Conservation (phyloP, 1,139 yeast genomes). For the Zhuliangozyma parablackwelliae region DNA sequence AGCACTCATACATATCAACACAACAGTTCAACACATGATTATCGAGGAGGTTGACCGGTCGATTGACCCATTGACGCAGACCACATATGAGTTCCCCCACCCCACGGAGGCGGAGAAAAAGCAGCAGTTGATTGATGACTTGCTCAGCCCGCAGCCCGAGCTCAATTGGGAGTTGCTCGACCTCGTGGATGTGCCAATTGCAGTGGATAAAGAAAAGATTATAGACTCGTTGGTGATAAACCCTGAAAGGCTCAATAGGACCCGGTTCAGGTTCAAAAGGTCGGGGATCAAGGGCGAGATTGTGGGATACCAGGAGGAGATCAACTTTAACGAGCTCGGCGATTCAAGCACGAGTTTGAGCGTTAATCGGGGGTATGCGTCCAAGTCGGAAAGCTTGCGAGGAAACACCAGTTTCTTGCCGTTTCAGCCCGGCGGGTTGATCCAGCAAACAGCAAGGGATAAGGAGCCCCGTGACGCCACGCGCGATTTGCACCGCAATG, state of each 20-base stretch:
- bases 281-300: slow-evolving; percentile 73
- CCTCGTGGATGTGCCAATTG: slow-evolving; percentile 44
- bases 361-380: slow-evolving; percentile 61
- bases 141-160: slow-evolving; percentile 46
- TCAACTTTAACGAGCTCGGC: slow-evolving; percentile 51
- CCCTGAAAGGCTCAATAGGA: slow-evolving; percentile 53
- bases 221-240: slow-evolving; percentile 42
- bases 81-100: slow-evolving; percentile 3
- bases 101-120: slow-evolving; percentile 6
- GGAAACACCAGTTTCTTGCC: slow-evolving; percentile 82
- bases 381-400: slow-evolving; percentile 55
- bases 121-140: slow-evolving; percentile 9
- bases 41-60: neutral
- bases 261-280: slow-evolving; percentile 60
- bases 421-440: slow-evolving; percentile 88
- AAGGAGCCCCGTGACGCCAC: slow-evolving; percentile 26
- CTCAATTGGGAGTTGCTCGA: slow-evolving; percentile 59
- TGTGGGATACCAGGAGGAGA: slow-evolving; percentile 56
- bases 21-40: too few relatives aligned
- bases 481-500: slow-evolving; percentile 58
- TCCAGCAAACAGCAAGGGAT: slow-evolving; percentile 26
- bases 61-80: slow-evolving; percentile 6
- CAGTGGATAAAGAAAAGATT: slow-evolving; percentile 25
- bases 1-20: too few relatives aligned
- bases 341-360: slow-evolving; percentile 68